Conservation (phyloP, 1,284 basidiomycete genomes). For the Coniferiporia sulphurascens region DNA sequence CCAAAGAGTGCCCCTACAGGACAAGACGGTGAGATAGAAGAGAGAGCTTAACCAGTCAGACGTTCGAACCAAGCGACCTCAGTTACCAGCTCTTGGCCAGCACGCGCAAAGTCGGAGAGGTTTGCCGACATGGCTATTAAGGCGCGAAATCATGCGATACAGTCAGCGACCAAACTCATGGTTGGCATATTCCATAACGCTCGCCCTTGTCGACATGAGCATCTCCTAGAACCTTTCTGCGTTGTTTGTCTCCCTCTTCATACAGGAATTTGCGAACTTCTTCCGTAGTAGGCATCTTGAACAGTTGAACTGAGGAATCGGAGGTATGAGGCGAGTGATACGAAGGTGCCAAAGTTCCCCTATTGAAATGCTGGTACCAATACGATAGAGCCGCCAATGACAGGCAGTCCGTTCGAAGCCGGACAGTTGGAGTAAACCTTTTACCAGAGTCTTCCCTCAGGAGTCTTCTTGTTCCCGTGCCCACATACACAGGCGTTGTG, state of each 20-base stretch:
- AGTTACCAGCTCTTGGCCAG: conserved; percentile 16
- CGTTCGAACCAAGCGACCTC: conserved; percentile 12
- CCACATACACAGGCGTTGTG: neutral
- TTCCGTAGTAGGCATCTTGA: conserved; percentile 9
- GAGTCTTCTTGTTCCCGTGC: neutral
- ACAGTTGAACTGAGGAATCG: neutral
- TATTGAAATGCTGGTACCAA: neutral
- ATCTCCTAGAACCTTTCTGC: conserved; percentile 17
- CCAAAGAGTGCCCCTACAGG: conserved; percentile 19
- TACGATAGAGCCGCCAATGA: neutral
- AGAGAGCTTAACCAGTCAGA: neutral
- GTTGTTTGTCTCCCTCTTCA: conserved; percentile 14
- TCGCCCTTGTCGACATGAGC: conserved; percentile 16
- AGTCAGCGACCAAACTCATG: neutral
- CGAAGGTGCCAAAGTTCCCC: neutral
- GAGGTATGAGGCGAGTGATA: no score
- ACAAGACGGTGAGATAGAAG: neutral
- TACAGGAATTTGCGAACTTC: conserved; percentile 15
- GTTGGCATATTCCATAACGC: neutral
- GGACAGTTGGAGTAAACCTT: neutral
- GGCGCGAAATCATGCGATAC: neutral
- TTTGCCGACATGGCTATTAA: conserved; percentile 2
- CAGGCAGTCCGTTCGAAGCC: neutral
- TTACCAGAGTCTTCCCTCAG: neutral
- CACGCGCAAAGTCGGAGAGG: conserved; percentile 15